These are phyloP conservation scores for Escovopsis weberi DNA, from an alignment of 2,329 filamentous ascomycete species.

Conservation along the genomic window DNA sequence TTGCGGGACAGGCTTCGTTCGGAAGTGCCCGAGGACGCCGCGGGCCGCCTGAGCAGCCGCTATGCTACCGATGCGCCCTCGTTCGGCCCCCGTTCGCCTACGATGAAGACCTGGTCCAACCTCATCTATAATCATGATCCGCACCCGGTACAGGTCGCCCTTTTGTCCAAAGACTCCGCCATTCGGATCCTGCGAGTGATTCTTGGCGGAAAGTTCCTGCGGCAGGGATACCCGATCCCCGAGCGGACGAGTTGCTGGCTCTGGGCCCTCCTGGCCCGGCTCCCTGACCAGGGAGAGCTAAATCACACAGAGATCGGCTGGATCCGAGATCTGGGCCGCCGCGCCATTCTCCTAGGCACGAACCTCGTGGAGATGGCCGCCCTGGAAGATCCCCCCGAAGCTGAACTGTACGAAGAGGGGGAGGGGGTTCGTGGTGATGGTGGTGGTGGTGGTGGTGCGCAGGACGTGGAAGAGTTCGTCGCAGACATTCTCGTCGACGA, in stretches of 20 bases:
- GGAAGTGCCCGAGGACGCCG: constrained; percentile 35
- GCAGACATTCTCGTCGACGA: constrained; percentile 18
- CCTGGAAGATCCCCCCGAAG: constrained; percentile 27
- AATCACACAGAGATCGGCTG: constrained; percentile 61
- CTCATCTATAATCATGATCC: constrained; percentile 40
- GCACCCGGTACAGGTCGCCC: constrained; percentile 41
- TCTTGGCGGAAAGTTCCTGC: constrained; percentile 48
- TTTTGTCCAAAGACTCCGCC: constrained; percentile 52
- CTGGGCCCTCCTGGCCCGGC: constrained; percentile 65
- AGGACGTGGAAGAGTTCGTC: constrained; percentile 12
- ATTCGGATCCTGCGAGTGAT: constrained; percentile 53
- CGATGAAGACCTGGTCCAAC: constrained; percentile 35
- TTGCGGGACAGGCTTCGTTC: constrained; percentile 48
- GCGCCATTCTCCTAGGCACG: constrained; percentile 48
- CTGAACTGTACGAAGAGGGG: constrained; percentile 24
- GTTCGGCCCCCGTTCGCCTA: constrained; percentile 36
- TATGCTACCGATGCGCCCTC: constrained; percentile 41
- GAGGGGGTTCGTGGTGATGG: constrained; percentile 31
- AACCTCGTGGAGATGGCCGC: constrained; percentile 39
- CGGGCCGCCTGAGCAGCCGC: constrained; percentile 36
- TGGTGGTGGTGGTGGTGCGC: constrained; percentile 25
- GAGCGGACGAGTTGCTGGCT: constrained; percentile 66
- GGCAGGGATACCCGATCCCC: constrained; percentile 42
- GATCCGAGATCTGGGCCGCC: constrained; percentile 66
- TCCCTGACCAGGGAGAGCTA: constrained; percentile 62